Evolutionary conservation across 78 protist species (phyloP).

Genomic region (Dictyostelium citrinum): DNA sequence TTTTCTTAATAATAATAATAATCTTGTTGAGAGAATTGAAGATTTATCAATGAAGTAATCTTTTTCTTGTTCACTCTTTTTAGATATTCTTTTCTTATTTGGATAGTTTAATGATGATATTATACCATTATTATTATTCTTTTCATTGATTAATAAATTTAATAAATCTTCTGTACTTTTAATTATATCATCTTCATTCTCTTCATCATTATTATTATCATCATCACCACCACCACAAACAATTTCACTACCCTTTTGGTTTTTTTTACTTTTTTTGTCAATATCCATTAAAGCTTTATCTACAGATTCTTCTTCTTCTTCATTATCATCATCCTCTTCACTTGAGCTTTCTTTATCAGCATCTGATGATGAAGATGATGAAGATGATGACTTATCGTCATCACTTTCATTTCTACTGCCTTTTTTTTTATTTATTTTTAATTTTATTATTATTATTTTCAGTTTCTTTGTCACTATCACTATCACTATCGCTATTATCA

Average conservation of each 20-base stretch:
- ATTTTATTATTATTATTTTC: neutral
- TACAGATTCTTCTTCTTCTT: neutral
- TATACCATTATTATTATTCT: neutral
- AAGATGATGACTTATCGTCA: neutral
- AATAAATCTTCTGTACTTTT: neutral
- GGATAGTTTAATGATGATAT: neutral
- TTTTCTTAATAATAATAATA: constrained; percentile 21
- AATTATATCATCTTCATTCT: neutral
- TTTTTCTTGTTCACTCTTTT: constrained; percentile 26
- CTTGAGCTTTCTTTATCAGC: neutral
- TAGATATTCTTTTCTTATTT: neutral
- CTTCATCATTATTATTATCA: neutral
- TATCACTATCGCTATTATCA: neutral
- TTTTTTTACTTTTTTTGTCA: neutral
- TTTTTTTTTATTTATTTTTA: neutral
- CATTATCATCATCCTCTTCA: neutral
- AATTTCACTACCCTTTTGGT: neutral
- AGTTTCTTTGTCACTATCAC: neutral
- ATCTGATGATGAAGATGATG: neutral
- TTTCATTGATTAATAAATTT: neutral
- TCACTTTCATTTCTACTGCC: neutral
- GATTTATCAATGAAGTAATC: constrained; percentile 34
- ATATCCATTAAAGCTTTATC: neutral
- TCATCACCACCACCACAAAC: too few relatives aligned
- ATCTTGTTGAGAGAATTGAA: constrained; percentile 24